Base-by-base conservation (phyloP, 78 protist species). In the Speleostelium caveatum region DNA sequence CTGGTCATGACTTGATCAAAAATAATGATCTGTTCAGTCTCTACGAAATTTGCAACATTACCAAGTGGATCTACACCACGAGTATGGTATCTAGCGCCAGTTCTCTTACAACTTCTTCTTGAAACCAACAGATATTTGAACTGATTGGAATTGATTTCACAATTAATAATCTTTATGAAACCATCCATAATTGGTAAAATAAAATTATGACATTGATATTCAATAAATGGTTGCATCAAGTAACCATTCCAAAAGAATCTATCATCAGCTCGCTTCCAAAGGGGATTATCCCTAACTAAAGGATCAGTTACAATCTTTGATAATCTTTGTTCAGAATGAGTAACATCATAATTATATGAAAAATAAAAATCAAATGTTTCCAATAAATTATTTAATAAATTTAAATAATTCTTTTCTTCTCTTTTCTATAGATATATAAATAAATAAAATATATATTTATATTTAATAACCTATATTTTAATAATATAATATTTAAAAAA, bases 1-100 rank as follows among this genome's bases (percentile, higher is more conserved):
- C 85, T 63, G 4, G 93, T 86, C 16, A 86, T 32, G 21, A 86
- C 87, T 58, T 73, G 73, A 30, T 68, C 86, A 39, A 65, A 65
- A 0, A 76, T 61, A 36, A 86, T 41, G 0, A 92, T 67, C 19
- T 92, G 95, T 78, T 92, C 95, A 24, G 90, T 92, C 61, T 92
- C 95, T 59, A 76, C 95, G 3, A 93, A 93, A 38, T 93, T 93
- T 22, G 96, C 96, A 10, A 86, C 92, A 69, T 86, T 62, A 39
- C 96, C 96, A 0, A 72, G n/a, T 33, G 95, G 78, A 38, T 91
- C 95, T 7, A 79, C 89, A 60, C 95, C 95, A 38, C 95, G 53
- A 12, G 73, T 79, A 55, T 83, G 85, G 49, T 79, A 91, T 24
- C 95, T 33, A 24, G 95, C 63, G 26, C 95, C 95, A 38, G 94